These are phyloP conservation scores for Eucalyptus pumila DNA, from an alignment of 345 rosid species.

Conservation along the genomic window DNA sequence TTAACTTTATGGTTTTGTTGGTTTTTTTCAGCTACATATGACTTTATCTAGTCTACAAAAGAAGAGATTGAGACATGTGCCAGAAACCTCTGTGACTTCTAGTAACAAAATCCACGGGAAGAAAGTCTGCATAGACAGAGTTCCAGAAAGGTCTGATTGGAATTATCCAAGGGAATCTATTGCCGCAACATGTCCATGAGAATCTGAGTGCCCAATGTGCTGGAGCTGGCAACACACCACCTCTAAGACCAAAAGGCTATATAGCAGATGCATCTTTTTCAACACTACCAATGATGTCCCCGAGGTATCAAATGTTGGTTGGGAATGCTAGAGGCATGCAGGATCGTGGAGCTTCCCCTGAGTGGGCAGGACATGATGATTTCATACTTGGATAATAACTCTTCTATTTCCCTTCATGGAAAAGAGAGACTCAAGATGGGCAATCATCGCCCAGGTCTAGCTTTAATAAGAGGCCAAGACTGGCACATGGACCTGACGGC, in stretches of 20 bases:
- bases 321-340: constrained; percentile 48
- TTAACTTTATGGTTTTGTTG: not conserved
- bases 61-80: constrained; percentile 64
- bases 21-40: constrained; percentile 55
- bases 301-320: constrained; percentile 41
- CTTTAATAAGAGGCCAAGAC: constrained; percentile 53
- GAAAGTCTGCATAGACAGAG: constrained; percentile 62
- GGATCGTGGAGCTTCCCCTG: constrained; percentile 59
- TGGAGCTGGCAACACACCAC: constrained; percentile 28
- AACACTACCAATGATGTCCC: constrained; percentile 31
- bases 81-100: constrained; percentile 49
- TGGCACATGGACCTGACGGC: constrained; percentile 39
- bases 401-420: constrained; percentile 37
- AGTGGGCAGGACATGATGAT: constrained; percentile 60
- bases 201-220: constrained; percentile 46
- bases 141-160: constrained; percentile 61
- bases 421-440: constrained; percentile 73
- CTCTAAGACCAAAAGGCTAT: constrained; percentile 45
- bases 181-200: constrained; percentile 47
- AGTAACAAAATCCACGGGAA: constrained; percentile 60
- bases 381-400: constrained; percentile 38
- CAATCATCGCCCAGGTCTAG: constrained; percentile 52
- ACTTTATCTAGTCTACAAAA: constrained; percentile 43
- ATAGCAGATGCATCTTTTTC: constrained; percentile 38
- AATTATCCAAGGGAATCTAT: constrained; percentile 32